phyloP scores from a whole-genome alignment of 108 stramenopile species.

The Schizochytrium sp. region DNA sequence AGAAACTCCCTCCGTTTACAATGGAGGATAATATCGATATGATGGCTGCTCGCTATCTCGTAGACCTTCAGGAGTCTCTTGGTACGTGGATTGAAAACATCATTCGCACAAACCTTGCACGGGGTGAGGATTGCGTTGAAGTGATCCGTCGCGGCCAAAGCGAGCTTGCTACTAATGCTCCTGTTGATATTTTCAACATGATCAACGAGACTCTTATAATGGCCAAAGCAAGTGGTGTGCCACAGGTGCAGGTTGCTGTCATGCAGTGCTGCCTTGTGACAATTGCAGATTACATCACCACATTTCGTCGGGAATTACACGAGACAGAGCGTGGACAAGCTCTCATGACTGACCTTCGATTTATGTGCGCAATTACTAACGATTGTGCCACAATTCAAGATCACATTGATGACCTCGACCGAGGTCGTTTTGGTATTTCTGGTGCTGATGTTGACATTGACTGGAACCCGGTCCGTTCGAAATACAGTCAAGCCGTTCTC shows the following conservation, averaged over 20 bases:
- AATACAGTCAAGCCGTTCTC: constrained; percentile 27
- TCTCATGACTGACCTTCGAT: constrained; percentile 47
- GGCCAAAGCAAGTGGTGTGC: constrained; percentile 41
- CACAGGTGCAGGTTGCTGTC: constrained; percentile 35
- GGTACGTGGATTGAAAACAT: constrained; percentile 59
- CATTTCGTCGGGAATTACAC: constrained; percentile 9
- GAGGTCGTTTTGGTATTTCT: background rate
- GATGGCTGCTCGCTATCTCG: constrained; percentile 38
- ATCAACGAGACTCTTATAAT: constrained; percentile 45
- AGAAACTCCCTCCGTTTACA: constrained; percentile 28
- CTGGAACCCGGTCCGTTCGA: constrained; percentile 39
- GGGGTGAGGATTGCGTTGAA: constrained; percentile 37
- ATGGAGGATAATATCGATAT: constrained; percentile 46
- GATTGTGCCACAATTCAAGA: constrained; percentile 17
- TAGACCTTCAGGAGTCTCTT: constrained; percentile 39
- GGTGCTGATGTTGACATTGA: background rate
- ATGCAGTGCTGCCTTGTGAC: constrained; percentile 55
- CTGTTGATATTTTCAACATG: constrained; percentile 55
- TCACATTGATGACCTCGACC: constrained; percentile 22
- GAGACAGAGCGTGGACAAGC: constrained; percentile 17
- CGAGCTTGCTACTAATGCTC: background rate
- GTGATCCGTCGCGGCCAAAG: background rate
- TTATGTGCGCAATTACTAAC: constrained; percentile 38
- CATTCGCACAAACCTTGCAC: constrained; percentile 16
- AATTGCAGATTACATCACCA: constrained; percentile 44